Conservation (phyloP, 1,284 basidiomycete genomes). For the Leccinum solheimii region DNA sequence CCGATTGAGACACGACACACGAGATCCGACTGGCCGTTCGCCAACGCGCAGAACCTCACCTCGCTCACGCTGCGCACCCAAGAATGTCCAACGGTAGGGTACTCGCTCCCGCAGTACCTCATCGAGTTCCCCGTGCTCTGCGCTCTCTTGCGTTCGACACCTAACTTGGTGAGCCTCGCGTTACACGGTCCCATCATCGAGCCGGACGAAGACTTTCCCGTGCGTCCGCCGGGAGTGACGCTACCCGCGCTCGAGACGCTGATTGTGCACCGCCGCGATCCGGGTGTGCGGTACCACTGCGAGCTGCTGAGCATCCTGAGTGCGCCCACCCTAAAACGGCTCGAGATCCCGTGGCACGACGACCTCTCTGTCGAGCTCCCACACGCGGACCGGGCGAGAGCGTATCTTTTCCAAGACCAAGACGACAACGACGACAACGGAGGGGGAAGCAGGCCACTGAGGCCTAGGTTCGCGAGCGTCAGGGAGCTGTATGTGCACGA, state of each 20-base stretch:
- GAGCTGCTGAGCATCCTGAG: slow-evolving; percentile 18
- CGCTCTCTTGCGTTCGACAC: slow-evolving; percentile 13
- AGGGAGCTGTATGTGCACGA: slow-evolving; percentile 20
- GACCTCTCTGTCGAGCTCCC: slow-evolving; percentile 14
- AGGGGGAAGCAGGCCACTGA: not conserved
- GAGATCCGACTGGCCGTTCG: slow-evolving; percentile 11
- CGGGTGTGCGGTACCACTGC: slow-evolving; percentile 21
- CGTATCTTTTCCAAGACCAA: slow-evolving; percentile 17
- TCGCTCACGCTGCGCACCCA: slow-evolving; percentile 19
- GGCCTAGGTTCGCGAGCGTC: slow-evolving; percentile 15
- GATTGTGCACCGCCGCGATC: slow-evolving; percentile 19
- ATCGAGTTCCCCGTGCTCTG: slow-evolving; percentile 18
- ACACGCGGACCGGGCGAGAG: slow-evolving; percentile 4
- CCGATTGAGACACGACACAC: slow-evolving; percentile 17
- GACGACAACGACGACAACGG: not conserved
- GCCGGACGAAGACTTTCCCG: slow-evolving; percentile 13
- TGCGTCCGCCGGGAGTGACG: not conserved
- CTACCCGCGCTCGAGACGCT: slow-evolving; percentile 18
- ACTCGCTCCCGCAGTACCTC: slow-evolving; percentile 17
- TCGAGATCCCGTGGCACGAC: slow-evolving; percentile 28
- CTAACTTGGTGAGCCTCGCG: slow-evolving; percentile 13
- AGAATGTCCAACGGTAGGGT: slow-evolving; percentile 7
- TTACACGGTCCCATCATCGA: slow-evolving; percentile 26
- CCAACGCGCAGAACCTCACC: slow-evolving; percentile 8
- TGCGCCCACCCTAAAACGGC: slow-evolving; percentile 15